Evolutionary conservation across 352 stramenopile genomes (phyloP), one percentile per base, ranked within the genome.

Genomic region (Elongisporangium undulatum): DNA sequence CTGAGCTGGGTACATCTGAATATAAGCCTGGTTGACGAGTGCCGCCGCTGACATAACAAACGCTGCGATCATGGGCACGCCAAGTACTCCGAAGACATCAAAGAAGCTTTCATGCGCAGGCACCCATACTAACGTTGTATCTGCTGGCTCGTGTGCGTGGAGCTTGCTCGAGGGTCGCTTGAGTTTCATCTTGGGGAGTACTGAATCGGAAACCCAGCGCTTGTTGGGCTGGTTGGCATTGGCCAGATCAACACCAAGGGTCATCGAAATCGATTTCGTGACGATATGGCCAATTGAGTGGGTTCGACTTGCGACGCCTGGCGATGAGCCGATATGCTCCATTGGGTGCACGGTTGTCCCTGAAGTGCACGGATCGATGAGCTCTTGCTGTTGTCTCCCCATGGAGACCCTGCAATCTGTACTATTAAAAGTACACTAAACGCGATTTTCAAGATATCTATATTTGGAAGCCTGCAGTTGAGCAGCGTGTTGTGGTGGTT

Each of bases 31-130:
- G 39, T 62, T 68, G 10, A 75, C n/a, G 56, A 79, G 69, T 0
- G 68, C 68, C 7, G 70, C 29, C 49, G 72, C 63, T 0, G 69
- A 71, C 17, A 70, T 49, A 12, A 71, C 24, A 53, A 87, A 84
- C 2, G 67, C 69, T 16, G 67, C 1, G 3, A 84, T 10, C 72
- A 82, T 82, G 0, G 68, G 59, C 1, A 82, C 39, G 0, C 77
- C 77, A 10, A 86, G 54, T 1, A 63, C 53, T 3, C 74, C 77
- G 51, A 82, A 84, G 10, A 78, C 67, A 22, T 76, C 72, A 57
- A 72, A 75, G 57, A 86, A 86, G 8, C 72, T 69, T 12, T 84
- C 64, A 19, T 21, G 10, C 15, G 49, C 8, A 26, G 49, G 49
- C 6, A 12, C 9, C 26, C 26, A 8, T 7, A 45, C 34, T 45